Evolutionary conservation across 2,329 filamentous ascomycete genomes (phyloP), one percentile per base, ranked within the genome.

Genomic region (Clonostachys rosea): DNA sequence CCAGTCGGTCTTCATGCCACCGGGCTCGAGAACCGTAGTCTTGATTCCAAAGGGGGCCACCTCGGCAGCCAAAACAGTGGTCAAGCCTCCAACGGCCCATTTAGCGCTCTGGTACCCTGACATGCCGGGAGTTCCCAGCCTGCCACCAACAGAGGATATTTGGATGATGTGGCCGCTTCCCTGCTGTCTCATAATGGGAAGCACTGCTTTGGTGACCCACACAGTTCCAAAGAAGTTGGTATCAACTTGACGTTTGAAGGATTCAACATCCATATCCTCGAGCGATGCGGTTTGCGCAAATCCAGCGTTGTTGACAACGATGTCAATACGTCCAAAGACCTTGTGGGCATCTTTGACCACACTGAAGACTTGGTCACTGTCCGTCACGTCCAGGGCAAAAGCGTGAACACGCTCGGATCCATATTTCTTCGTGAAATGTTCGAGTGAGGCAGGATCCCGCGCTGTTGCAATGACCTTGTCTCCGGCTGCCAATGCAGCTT

Each of bases 231-330:
- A 81, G 56, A 83, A 76, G 54, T 84, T 84, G 49, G 78, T 71
- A 44, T 84, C 76, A 60, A 84, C 73, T 54, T 83, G 74, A 3
- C 59, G 68, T 3, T 72, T 66, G 40, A 78, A 72, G 33, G 79
- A 68, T 3, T 67, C 56, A 2, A 79, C 67, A 1, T 64, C 63
- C 4, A 76, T 58, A 7, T 74, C 72, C 54, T 84, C 80, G 43
- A 82, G 72, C 2, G 74, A 69, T 12, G 74, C 76, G 6, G 62
- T 56, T 2, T 79, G 62, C n/a, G 76, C 75, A 49, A 81, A 83
- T 3, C 79, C 81, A 5, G 79, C 79, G 44, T 83, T 83, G 63
- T 83, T 83, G 49, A 81, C 71, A 6, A 83, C 74, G 1, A 83
- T 73, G 56, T 84, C 79, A 41, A 85, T 61, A 8, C 75, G 72